Conservation (phyloP, 2,329 filamentous ascomycete species). For the Nectriaceae sp. region DNA sequence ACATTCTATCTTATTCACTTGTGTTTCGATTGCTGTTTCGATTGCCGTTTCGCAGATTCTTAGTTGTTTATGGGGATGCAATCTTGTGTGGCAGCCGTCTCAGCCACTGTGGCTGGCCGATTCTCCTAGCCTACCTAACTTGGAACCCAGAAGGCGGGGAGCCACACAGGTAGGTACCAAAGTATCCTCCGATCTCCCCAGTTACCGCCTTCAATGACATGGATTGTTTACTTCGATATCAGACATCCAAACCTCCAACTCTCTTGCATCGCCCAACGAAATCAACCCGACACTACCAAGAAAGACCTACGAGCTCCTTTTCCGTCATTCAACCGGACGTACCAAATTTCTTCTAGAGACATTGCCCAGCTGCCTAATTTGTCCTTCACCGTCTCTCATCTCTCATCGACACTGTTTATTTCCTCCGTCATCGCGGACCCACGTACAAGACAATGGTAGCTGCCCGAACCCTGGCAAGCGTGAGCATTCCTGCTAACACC, state of each 20-base stretch:
- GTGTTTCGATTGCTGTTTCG: too few relatives aligned
- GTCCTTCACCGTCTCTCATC: conserved; percentile 1
- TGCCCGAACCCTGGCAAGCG: conserved; percentile 24
- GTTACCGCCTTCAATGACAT: conserved; percentile 18
- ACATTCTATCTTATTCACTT: too few relatives aligned
- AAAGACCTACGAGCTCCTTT: too few relatives aligned
- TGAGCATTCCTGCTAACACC: conserved; percentile 28
- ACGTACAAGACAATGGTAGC: conserved; percentile 36
- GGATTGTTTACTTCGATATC: conserved; percentile 28
- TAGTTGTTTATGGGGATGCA: too few relatives aligned
- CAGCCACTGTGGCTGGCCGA: neutral
- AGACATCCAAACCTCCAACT: conserved; percentile 16
- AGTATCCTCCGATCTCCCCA: conserved; percentile 17
- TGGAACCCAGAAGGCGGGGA: too few relatives aligned
- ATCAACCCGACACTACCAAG: conserved; percentile 12
- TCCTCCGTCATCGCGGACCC: conserved; percentile 20
- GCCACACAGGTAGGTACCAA: neutral
- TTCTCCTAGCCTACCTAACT: too few relatives aligned
- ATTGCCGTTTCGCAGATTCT: too few relatives aligned
- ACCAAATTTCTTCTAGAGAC: too few relatives aligned
- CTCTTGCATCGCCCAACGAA: conserved; percentile 17
- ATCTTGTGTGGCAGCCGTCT: neutral
- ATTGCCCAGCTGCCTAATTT: too few relatives aligned
- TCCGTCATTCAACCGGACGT: too few relatives aligned
- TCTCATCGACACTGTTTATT: conserved; percentile 19